Conservation (phyloP, 176 grass and related monocot genomes). For the Elymus sibiricus region DNA sequence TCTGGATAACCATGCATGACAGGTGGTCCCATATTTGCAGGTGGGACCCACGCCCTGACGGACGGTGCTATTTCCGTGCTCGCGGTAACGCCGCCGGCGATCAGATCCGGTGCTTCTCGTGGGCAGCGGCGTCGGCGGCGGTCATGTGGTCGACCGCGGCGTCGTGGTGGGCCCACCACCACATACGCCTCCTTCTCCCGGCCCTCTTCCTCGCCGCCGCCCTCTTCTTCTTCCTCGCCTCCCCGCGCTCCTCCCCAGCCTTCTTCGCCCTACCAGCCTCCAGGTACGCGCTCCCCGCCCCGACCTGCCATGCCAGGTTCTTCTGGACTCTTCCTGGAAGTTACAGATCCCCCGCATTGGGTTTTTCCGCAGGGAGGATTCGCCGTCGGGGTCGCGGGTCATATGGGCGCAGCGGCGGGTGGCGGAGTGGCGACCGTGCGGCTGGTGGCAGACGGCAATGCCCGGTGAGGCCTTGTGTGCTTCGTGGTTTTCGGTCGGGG, state of each 20-base stretch:
- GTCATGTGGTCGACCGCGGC: slow-evolving; percentile 30
- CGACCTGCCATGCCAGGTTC: not conserved
- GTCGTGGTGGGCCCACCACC: slow-evolving; percentile 35
- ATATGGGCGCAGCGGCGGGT: slow-evolving; percentile 58
- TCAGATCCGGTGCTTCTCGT: slow-evolving; percentile 23
- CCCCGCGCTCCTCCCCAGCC: slow-evolving; percentile 17
- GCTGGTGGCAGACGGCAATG: slow-evolving; percentile 54
- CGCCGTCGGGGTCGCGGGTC: slow-evolving; percentile 8
- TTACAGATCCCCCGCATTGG: not conserved
- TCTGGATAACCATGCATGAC: not conserved
- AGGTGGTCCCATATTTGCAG: not conserved
- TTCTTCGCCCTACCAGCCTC: slow-evolving; percentile 35
- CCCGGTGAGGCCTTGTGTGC: slow-evolving; percentile 25
- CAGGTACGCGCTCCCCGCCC: slow-evolving; percentile 30
- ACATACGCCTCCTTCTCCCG: slow-evolving; percentile 36
- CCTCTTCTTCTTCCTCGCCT: slow-evolving; percentile 31
- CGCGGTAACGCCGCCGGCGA: slow-evolving; percentile 16
- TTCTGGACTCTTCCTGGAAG: not conserved
- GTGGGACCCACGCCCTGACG: not conserved
- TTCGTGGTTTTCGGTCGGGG: not conserved
- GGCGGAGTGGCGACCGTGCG: slow-evolving; percentile 68
- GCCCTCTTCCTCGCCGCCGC: slow-evolving; percentile 29
- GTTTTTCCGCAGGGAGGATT: slow-evolving; percentile 5
- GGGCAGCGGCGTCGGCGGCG: not conserved
- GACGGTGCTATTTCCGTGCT: not conserved